A percentile compares a stretch with the other conserved stretches of the same genome.
Evolutionary conservation across 495 filamentous ascomycete species (phyloP).

Genomic region (Podospora anserina): DNA sequence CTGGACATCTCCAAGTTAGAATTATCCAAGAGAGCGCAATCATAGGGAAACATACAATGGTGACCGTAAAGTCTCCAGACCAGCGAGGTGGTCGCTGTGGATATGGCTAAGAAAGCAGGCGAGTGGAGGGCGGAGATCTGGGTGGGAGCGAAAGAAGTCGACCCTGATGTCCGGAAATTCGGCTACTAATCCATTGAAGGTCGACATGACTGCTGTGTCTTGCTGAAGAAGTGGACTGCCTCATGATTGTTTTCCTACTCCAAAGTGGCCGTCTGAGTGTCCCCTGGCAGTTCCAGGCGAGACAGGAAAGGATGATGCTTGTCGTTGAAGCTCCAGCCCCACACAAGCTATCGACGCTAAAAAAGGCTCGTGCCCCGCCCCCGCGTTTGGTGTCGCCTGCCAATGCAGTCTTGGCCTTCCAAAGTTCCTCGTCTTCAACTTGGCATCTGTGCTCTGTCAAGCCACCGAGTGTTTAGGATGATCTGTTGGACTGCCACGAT

Average conservation of each 20-base stretch:
- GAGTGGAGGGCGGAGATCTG: conserved; percentile 57
- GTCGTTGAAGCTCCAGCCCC: neutral
- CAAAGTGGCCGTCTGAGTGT: no score
- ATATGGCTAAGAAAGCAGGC: conserved; percentile 92
- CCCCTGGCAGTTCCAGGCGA: neutral
- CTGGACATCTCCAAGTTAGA: conserved; percentile 23
- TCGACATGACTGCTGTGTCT: conserved; percentile 31
- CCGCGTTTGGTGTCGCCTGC: neutral
- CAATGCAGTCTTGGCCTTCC: no score
- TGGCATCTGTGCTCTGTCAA: no score
- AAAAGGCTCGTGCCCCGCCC: neutral
- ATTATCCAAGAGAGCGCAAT: neutral
- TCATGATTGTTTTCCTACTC: neutral
- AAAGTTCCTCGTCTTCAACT: no score
- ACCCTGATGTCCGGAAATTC: conserved; percentile 75
- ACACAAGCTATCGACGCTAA: neutral
- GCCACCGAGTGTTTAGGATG: no score
- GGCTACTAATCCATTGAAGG: conserved; percentile 38
- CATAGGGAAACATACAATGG: conserved; percentile 54
- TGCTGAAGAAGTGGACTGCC: no score
- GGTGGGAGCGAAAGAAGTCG: conserved; percentile 74
- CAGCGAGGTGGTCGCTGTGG: conserved; percentile 85
- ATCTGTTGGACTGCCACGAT: no score
- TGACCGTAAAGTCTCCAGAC: conserved; percentile 70
- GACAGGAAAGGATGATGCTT: neutral